Percentiles rank a stretch among this genome's conserved stretches.
phyloP scores from a whole-genome alignment of 2,329 filamentous ascomycete genomes.

The Paracorniculantispora psalliotae region DNA sequence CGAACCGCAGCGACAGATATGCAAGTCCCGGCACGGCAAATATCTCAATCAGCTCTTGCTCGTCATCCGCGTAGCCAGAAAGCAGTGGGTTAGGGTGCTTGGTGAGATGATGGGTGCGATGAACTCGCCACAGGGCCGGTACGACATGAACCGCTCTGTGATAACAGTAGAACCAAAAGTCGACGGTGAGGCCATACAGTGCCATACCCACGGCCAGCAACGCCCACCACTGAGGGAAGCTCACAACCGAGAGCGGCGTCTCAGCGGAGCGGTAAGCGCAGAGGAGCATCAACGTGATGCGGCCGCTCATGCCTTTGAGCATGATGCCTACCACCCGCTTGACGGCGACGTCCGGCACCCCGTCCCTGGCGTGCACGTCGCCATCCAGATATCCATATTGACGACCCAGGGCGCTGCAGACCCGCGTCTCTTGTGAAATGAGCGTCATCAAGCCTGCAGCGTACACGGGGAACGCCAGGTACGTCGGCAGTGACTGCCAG shows the following conservation, averaged over 20 bases:
- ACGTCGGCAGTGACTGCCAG: slow-evolving; percentile 20
- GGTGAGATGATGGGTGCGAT: slow-evolving; percentile 40
- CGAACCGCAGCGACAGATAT: slow-evolving; percentile 28
- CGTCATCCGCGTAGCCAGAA: slow-evolving; percentile 35
- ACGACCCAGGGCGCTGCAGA: slow-evolving; percentile 32
- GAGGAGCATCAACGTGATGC: slow-evolving; percentile 27
- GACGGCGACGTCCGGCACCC: slow-evolving; percentile 33
- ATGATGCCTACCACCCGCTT: slow-evolving; percentile 26
- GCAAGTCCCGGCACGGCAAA: slow-evolving; percentile 35
- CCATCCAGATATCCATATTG: slow-evolving; percentile 35
- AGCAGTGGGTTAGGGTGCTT: slow-evolving; percentile 38
- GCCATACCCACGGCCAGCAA: slow-evolving; percentile 30
- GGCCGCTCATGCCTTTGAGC: slow-evolving; percentile 25
- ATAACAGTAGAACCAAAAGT: slow-evolving; percentile 38
- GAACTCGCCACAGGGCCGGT: slow-evolving; percentile 30
- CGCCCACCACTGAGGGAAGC: slow-evolving; percentile 18
- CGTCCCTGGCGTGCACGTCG: slow-evolving; percentile 34
- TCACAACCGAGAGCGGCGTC: slow-evolving; percentile 19
- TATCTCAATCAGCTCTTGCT: slow-evolving; percentile 39
- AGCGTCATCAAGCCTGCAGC: slow-evolving; percentile 30
- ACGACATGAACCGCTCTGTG: slow-evolving; percentile 38
- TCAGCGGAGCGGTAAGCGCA: slow-evolving; percentile 24
- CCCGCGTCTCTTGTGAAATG: slow-evolving; percentile 31
- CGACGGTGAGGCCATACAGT: slow-evolving; percentile 33
- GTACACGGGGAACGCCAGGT: slow-evolving; percentile 31